Evolutionary conservation across 2,329 filamentous ascomycete species (phyloP), one percentile per base, ranked within the genome.

Genomic region (Teratosphaeria nubilosa): DNA sequence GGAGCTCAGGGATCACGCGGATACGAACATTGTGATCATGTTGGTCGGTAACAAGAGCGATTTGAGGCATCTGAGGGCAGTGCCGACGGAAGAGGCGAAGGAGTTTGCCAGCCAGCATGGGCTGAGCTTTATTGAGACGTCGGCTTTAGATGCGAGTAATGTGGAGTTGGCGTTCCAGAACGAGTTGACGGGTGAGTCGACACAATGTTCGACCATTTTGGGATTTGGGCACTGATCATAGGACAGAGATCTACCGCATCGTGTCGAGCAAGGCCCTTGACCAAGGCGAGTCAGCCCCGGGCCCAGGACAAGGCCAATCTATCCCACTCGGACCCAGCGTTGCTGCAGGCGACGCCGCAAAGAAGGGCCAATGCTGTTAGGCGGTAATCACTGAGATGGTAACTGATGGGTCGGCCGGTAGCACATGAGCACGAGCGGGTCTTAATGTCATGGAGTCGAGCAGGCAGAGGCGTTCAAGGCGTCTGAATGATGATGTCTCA

Each of bases 21-120:
- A 99, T 75, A 91, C 91, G 70, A 97, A 97, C 80, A 96, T 97
- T 70, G 68, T 99, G 70, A 99, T 99, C 75, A 99, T 99, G 94
- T 81, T 99, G 70, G 94, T 97, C 58, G 94, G 94, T 76, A 99
- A 99, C 86, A 99, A 99, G 88, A 97, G 91, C 77, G 94, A 99
- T 95, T 88, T 97, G 87, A 89, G 91, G 77, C 94, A 99, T 78
- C 82, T 99, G 72, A 85, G 94, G 74, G 94, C 94, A 65, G 94
- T 99, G 66, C 91, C 94, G 55, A 99, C 94, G 61, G 94, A 99
- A 73, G 92, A 97, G 77, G 94, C 92, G 68, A 99, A 97, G 79
- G 83, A 90, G 63, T 99, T 99, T 84, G 94, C 94, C 58, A 96
- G 92, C 95, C 74, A 68, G 82, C 68, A 70, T 56, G 59, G 62